Conservation (phyloP, 371 early-diverging fungal genomes). For the Aphelidium insulamus region DNA sequence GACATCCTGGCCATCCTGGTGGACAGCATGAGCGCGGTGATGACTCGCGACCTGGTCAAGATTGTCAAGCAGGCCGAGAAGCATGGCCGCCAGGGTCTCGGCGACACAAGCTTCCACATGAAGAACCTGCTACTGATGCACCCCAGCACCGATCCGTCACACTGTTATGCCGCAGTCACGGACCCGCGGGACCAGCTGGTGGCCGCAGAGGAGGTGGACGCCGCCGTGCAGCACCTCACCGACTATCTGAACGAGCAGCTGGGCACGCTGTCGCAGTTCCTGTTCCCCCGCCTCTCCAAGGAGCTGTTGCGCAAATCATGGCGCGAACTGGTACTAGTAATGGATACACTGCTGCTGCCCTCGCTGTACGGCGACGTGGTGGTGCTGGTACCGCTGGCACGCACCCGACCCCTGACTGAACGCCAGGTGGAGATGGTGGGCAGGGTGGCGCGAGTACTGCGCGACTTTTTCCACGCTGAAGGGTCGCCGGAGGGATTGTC, state of each 20-base stretch:
- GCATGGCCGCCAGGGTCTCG: constrained; percentile 16
- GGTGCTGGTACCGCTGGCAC: constrained; percentile 21
- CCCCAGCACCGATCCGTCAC: too few species aligned
- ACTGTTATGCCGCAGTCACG: constrained; percentile 6
- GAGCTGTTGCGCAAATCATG: constrained; percentile 58
- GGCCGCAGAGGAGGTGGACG: constrained; percentile 44
- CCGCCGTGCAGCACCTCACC: constrained; percentile 42
- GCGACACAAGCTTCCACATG: constrained; percentile 15
- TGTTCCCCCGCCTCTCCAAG: constrained; percentile 55
- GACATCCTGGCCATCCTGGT: constrained; percentile 46
- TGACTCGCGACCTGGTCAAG: constrained; percentile 8
- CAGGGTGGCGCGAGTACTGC: constrained; percentile 39
- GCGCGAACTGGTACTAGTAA: constrained; percentile 50
- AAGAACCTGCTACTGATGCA: constrained; percentile 4
- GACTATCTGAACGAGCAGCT: constrained; percentile 75
- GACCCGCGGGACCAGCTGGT: constrained; percentile 4
- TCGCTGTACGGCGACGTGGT: constrained; percentile 60
- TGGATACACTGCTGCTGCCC: constrained; percentile 55
- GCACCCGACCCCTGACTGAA: constrained; percentile 33
- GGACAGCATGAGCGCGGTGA: constrained; percentile 15
- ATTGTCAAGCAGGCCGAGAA: constrained; percentile 8
- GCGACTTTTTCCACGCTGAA: constrained; percentile 67
- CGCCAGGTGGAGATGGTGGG: constrained; percentile 46
- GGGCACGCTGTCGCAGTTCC: constrained; percentile 40
- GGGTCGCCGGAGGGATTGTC: constrained; percentile 60